Base-by-base conservation (phyloP, 306 rosid genomes). In the Quercus rubra region DNA sequence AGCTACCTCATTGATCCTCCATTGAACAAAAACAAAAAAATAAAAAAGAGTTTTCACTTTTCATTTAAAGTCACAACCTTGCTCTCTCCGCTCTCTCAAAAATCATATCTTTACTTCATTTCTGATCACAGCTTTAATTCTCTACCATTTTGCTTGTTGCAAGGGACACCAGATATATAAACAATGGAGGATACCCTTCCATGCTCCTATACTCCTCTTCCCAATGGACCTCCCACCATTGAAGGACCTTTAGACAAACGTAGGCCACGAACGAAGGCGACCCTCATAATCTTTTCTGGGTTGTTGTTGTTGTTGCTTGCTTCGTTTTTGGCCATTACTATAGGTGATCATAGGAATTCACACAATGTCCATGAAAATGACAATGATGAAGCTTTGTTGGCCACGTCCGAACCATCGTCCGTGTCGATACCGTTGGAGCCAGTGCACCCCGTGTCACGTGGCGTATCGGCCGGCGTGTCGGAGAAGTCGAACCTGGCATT, bases 401-500 rank as follows among this genome's bases (percentile, higher is more conserved):
- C 83, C 12, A 33, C 68, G 17, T 61, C 61, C 2, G 56, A 38
- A n/a, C 69, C 46, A 63, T 23, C 43, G 0, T 13, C 13, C 27
- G 4, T 15, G 52, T 21, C 75, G 54, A 73, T 72, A 1, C 78
- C 83, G 68, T 20, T 62, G 59, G 33, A 51, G 18, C 77, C 23
- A 17, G 49, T 71, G 78, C 11, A 3, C 27, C 82, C 90, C 1
- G 79, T 81, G n/a, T 80, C 97, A 12, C 89, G 96, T 3, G 98
- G 97, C 10, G 82, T 80, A 11, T 61, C 84, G 17, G 87, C 77
- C 4, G 98, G 97, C 2, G 97, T 94, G 10, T 94, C 98, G 0
- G 90, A 88, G 76, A 94, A 94, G 84, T 57, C 91, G 4, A 91
- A 75, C 77, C 59, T 75, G 79, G 17, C 85, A 6, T 67, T 76